phyloP scores from a whole-genome alignment of 2,329 filamentous ascomycete genomes.

The Ilyonectria mors-panacis region DNA sequence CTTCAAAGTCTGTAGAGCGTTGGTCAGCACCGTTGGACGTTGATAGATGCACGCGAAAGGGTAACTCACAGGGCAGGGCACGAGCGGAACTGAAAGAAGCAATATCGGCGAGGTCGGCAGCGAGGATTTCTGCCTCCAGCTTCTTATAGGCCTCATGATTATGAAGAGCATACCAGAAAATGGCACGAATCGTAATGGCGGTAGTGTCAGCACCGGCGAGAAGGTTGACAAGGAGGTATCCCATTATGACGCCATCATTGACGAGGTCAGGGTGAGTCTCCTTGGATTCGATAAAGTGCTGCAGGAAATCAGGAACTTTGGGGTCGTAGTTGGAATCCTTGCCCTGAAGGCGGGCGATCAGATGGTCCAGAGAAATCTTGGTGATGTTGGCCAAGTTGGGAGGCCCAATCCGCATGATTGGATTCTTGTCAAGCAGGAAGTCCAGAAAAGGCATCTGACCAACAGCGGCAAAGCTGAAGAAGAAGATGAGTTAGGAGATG shows the following conservation, averaged over 20 bases:
- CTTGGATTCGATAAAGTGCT: constrained; percentile 55
- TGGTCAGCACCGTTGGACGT: background rate
- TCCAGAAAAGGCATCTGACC: constrained; percentile 51
- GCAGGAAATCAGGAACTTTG: constrained; percentile 50
- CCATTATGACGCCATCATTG: constrained; percentile 54
- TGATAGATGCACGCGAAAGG: no score
- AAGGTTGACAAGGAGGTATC: constrained; percentile 53
- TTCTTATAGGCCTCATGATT: constrained; percentile 47
- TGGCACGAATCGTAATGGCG: constrained; percentile 52
- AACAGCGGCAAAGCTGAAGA: constrained; percentile 50
- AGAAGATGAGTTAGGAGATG: constrained; percentile 1
- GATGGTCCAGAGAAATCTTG: constrained; percentile 36
- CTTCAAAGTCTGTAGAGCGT: constrained; percentile 52
- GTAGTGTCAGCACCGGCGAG: constrained; percentile 57
- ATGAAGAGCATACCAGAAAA: constrained; percentile 57
- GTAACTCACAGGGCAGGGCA: constrained; percentile 33
- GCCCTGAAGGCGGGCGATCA: constrained; percentile 36
- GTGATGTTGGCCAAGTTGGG: constrained; percentile 41
- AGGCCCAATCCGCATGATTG: constrained; percentile 44
- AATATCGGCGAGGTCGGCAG: constrained; percentile 29
- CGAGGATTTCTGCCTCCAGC: constrained; percentile 32
- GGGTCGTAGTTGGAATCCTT: constrained; percentile 40
- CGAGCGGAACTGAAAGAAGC: constrained; percentile 34
- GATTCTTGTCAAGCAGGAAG: constrained; percentile 49
- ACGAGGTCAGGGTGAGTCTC: constrained; percentile 53